Base-by-base conservation (phyloP, 1,284 basidiomycete species). In the Rhodotorula sp. region DNA sequence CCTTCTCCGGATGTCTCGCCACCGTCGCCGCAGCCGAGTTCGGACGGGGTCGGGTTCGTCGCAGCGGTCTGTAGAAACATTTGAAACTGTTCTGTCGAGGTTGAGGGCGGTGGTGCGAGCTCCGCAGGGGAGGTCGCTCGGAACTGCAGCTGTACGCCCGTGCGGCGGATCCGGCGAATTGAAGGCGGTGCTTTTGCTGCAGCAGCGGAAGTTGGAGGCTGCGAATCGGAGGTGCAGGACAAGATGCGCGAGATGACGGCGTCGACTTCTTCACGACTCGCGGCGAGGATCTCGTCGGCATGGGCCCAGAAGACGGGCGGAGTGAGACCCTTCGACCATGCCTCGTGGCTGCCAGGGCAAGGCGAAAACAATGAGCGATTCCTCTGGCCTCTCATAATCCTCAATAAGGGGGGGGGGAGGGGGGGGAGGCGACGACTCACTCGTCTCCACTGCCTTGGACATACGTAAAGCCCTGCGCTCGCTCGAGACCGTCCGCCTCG, bases 401-500 rank as follows among this genome's bases (percentile, higher is more conserved):
- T 20, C 22, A 4, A 2, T n/a, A n/a, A n/a, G n/a, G n/a, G n/a
- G n/a, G n/a, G n/a, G n/a, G n/a, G n/a, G n/a, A n/a, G n/a, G n/a
- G n/a, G 14, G 1, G 42, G 6, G n/a, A 54, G 1, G 10, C 1
- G 18, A 6, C 6, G 2, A 55, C 62, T 26, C 42, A 62, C 62
- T 75, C 74, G 61, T 75, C 74, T 0, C 91, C 92, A 0, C 90
- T 90, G 3, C 93, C 93, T 80, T 95, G 92, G 14, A 95, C 86
- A 77, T 95, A 95, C 7, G 86, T 83, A 77, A 87, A 93, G 0
- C 89, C 89, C 24, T 82, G 77, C 2, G 88, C 84, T 51, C 89
- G 82, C 71, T 88, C 86, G 1, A 84, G 62, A 4, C 86, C 86
- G 3, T 87, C 85, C 22, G 83, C 78, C 48, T 78, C 78, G 1